Conservation (phyloP, 2,329 filamentous ascomycete species). For the Pyricularia sp. region DNA sequence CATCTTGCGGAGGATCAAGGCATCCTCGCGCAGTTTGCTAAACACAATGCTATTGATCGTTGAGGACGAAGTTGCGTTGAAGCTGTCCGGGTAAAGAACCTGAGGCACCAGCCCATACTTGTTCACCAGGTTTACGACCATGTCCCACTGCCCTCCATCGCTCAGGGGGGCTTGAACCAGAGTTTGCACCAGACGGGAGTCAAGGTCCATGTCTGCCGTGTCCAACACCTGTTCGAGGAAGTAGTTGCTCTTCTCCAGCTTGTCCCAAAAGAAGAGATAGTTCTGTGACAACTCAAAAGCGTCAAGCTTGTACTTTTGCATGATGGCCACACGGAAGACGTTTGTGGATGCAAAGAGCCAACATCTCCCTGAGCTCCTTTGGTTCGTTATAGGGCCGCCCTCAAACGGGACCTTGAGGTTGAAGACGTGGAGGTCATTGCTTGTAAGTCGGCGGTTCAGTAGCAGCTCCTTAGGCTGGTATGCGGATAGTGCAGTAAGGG, state of each 20-base stretch:
- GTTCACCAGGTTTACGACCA: constrained; percentile 75
- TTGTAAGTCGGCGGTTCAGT: constrained; percentile 49
- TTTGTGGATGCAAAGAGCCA: constrained; percentile 94
- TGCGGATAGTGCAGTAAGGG: constrained; percentile 61
- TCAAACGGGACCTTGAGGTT: constrained; percentile 76
- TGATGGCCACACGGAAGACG: constrained; percentile 79
- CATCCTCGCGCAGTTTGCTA: constrained; percentile 80
- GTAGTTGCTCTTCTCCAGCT: constrained; percentile 84
- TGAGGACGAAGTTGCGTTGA: constrained; percentile 63
- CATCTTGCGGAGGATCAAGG: constrained; percentile 53
- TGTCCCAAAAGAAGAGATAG: constrained; percentile 91
- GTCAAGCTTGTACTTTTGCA: constrained; percentile 71
- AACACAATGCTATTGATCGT: constrained; percentile 67
- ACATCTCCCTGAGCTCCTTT: constrained; percentile 72
- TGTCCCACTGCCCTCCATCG: constrained; percentile 88
- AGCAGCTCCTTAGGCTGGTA: constrained; percentile 60
- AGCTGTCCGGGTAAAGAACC: constrained; percentile 70
- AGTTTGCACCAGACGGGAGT: constrained; percentile 62
- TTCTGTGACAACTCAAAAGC: constrained; percentile 80
- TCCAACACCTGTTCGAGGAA: constrained; percentile 79
- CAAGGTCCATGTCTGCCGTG: constrained; percentile 60
- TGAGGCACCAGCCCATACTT: constrained; percentile 90
- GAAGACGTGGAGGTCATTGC: constrained; percentile 70
- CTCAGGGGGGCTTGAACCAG: constrained; percentile 59
- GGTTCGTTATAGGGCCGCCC: constrained; percentile 76